Percentiles rank a stretch among this genome's conserved stretches.
Evolutionary conservation across 768 basidiomycete species (phyloP).

Genomic region (Boletus fagicola): DNA sequence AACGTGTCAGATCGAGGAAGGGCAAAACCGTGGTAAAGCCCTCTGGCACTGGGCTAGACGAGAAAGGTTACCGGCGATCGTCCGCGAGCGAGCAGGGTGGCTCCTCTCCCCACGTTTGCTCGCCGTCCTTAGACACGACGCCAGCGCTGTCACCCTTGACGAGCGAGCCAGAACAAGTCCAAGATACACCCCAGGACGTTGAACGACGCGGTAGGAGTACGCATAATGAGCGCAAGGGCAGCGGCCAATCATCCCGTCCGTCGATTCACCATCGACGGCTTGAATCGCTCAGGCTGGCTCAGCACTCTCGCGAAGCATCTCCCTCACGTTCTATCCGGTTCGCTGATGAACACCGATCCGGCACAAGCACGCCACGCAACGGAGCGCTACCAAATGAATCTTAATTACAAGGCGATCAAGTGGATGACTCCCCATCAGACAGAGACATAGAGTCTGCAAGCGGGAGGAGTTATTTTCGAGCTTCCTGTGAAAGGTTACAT

Average conservation of each 20-base stretch:
- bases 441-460: conserved; percentile 17
- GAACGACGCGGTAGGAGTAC: conserved; percentile 27
- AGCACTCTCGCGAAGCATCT: conserved; percentile 40
- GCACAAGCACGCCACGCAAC: conserved; percentile 22
- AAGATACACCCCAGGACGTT: conserved; percentile 6
- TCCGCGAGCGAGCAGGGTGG: conserved; percentile 16
- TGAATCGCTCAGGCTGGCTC: conserved; percentile 25
- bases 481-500: conserved; percentile 11
- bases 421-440: conserved; percentile 9
- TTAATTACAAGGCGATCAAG: conserved; percentile 9
- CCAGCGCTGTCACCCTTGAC: neutral
- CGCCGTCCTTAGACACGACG: neutral
- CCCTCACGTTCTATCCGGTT: conserved; percentile 50
- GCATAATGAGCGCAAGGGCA: conserved; percentile 12
- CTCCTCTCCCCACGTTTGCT: neutral
- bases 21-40: conserved; percentile 11
- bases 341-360: conserved; percentile 36
- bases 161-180: conserved; percentile 7
- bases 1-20: conserved; percentile 28
- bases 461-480: conserved; percentile 22
- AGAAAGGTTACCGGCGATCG: conserved; percentile 13
- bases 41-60: neutral
- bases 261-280: conserved; percentile 31
- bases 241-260: conserved; percentile 14
- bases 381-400: conserved; percentile 21